Base-by-base conservation (phyloP, 2,329 filamentous ascomycete genomes). In the Scytalidium lignicola region DNA sequence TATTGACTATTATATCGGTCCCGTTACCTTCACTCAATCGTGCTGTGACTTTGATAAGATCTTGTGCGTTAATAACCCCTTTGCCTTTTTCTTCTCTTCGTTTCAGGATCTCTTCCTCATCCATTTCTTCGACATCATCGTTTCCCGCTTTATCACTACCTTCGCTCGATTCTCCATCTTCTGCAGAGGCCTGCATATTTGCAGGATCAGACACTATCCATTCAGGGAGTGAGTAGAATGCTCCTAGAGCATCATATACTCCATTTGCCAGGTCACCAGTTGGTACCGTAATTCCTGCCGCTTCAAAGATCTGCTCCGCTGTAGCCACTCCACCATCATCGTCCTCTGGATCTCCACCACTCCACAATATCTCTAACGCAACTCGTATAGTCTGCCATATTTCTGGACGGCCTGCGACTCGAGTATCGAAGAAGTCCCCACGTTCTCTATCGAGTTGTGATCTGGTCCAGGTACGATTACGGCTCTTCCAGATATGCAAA, bases 361-460 rank as follows among this genome's bases (percentile, higher is more conserved):
- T 73, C 70, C 85, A 85, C 53, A 96, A 65, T 6, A 88, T 71
- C 52, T 86, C 79, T 17, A 90, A 74, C 0, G 84, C 86, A 1
- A 82, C 72, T 42, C 78, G 77, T 13, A 96, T 67, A 0, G 88
- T 85, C 58, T 81, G 81, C 92, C 92, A 97, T 21, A 93, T 78
- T 66, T 96, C 88, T 3, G 76, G 62, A 3, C 82, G 77, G 2
- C 90, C 90, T 0, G 86, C 87, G 15, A 95, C 88, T 43, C 90
- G 75, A 1, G 91, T 96, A 53, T 96, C 90, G 67, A 95, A 97
- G 74, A 95, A 96, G 53, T 90, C 90, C 44, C 70, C 71, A 44
- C 92, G 80, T 69, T 96, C 88, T 26, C 75, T 75, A 51, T 82
- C 79, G 2, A 96, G 73, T 47, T 85, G 73, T 15, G 69, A 63